phyloP scores from a whole-genome alignment of 2,329 filamentous ascomycete species.

The Ophiostoma montium region DNA sequence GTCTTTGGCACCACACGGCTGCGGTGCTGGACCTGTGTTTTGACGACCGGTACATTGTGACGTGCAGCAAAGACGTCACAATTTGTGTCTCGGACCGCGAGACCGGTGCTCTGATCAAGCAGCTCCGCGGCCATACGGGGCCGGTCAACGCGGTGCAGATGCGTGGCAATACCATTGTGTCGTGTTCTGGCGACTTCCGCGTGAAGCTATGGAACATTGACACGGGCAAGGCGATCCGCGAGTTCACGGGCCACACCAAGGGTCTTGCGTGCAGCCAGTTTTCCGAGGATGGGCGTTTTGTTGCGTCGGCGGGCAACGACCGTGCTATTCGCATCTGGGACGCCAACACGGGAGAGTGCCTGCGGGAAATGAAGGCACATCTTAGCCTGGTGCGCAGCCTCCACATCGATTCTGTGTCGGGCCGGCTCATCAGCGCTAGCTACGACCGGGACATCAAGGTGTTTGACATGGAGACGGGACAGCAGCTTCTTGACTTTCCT shows the following conservation, averaged over 20 bases:
- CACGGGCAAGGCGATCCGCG: slow-evolving; percentile 74
- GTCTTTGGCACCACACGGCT: slow-evolving; percentile 64
- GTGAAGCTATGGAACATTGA: slow-evolving; percentile 94
- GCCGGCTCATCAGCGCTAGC: slow-evolving; percentile 76
- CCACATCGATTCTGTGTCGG: slow-evolving; percentile 77
- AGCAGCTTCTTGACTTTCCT: slow-evolving; percentile 71
- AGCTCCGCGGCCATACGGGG: slow-evolving; percentile 71
- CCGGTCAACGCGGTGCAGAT: slow-evolving; percentile 96
- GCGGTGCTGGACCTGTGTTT: slow-evolving; percentile 92
- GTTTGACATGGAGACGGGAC: slow-evolving; percentile 71
- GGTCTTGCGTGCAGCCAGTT: slow-evolving; percentile 94
- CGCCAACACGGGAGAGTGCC: slow-evolving; percentile 72
- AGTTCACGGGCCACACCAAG: slow-evolving; percentile 81
- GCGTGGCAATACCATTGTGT: slow-evolving; percentile 82
- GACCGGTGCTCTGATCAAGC: slow-evolving; percentile 61
- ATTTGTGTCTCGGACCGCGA: slow-evolving; percentile 90
- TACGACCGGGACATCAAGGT: slow-evolving; percentile 96
- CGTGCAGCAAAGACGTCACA: slow-evolving; percentile 88
- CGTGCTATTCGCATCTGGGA: slow-evolving; percentile 94
- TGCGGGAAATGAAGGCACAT: slow-evolving; percentile 71
- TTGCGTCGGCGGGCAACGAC: slow-evolving; percentile 90
- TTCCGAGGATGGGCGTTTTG: slow-evolving; percentile 83
- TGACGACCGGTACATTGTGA: slow-evolving; percentile 83
- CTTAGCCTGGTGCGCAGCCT: slow-evolving; percentile 75
- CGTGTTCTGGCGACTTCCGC: slow-evolving; percentile 82